Evolutionary conservation across 108 stramenopile genomes (phyloP).

Genomic region (Schizochytrium sp.): DNA sequence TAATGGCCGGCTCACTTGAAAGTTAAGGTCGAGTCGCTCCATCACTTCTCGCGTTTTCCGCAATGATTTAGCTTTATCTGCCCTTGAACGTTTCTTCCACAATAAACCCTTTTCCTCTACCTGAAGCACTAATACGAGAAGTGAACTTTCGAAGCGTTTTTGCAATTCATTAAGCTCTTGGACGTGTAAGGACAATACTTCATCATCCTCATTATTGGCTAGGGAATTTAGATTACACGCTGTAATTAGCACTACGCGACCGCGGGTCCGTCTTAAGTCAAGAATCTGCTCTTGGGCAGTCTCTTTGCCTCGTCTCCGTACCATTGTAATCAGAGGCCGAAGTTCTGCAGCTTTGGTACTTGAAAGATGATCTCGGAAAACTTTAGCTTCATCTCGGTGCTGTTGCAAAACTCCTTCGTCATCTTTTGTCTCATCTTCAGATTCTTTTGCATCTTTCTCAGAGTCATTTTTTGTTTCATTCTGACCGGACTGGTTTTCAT

Average conservation of each 20-base stretch:
- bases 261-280: background rate
- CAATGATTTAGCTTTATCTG: background rate
- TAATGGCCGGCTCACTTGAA: constrained; percentile 10
- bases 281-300: background rate
- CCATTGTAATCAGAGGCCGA: background rate
- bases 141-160: background rate
- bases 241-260: constrained; percentile 2
- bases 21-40: background rate
- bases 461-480: too few species aligned
- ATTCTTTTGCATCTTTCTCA: too few species aligned
- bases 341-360: background rate
- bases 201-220: background rate
- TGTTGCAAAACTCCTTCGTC: background rate
- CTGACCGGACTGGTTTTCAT: too few species aligned
- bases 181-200: background rate
- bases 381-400: background rate
- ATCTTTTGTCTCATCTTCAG: background rate
- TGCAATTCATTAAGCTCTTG: background rate
- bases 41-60: background rate
- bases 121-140: background rate
- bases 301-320: background rate
- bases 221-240: background rate
- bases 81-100: background rate
- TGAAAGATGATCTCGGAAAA: background rate
- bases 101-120: background rate